These are phyloP conservation scores for Globisporangium ultimum DNA, from an alignment of 352 stramenopile species.

Conservation along the genomic window DNA sequence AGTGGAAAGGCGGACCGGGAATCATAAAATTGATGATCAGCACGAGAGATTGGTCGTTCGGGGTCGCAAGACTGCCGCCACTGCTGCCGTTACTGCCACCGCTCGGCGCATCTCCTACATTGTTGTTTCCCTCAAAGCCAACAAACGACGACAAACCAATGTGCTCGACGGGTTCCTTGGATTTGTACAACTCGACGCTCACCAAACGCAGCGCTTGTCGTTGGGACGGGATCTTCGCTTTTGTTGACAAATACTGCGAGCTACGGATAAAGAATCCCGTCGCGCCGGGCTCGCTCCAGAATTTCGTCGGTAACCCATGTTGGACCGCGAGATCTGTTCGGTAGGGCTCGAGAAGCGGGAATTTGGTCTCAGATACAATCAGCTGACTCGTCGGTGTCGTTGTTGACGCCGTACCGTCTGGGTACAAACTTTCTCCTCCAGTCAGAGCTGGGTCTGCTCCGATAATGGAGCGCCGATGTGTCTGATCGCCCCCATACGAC, in stretches of 20 bases:
- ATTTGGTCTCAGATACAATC: constrained; percentile 60
- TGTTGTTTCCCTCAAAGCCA: constrained; percentile 23
- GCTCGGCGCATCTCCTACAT: background rate
- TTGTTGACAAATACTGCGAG: constrained; percentile 58
- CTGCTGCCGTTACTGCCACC: background rate
- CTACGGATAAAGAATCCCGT: constrained; percentile 63
- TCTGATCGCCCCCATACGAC: constrained; percentile 3
- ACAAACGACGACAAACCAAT: constrained; percentile 74
- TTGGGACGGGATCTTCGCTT: constrained; percentile 54
- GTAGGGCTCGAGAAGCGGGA: constrained; percentile 56
- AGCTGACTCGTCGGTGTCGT: constrained; percentile 35
- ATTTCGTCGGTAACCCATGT: constrained; percentile 61
- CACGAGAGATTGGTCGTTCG: constrained; percentile 39
- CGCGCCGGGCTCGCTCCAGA: constrained; percentile 77
- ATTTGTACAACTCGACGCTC: constrained; percentile 65
- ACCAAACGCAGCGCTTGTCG: constrained; percentile 63
- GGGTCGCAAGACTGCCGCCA: constrained; percentile 3
- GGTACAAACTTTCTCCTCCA: background rate
- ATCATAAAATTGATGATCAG: constrained; percentile 86
- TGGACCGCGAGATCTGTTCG: constrained; percentile 58
- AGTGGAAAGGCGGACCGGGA: constrained; percentile 56
- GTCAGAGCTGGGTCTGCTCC: background rate
- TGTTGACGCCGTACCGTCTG: constrained; percentile 17
- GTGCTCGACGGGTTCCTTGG: constrained; percentile 47
- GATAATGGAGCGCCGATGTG: constrained; percentile 1